Percentiles rank a stretch among this genome's conserved stretches.
Conservation (phyloP, 768 basidiomycete species). For the Leccinum variicolor region DNA sequence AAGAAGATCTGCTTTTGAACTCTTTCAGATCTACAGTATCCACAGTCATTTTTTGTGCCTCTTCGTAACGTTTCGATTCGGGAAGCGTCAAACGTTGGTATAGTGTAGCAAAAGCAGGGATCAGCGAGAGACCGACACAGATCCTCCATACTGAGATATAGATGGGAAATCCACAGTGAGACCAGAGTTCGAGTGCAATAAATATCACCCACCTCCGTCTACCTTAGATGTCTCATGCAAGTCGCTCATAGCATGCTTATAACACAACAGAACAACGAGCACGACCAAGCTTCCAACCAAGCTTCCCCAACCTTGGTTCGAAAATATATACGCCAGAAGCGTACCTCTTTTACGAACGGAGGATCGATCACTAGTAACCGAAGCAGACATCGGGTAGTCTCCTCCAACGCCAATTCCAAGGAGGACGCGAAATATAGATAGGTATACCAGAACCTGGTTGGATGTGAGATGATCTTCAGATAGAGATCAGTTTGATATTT, state of each 20-base stretch:
- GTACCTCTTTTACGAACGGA: constrained; percentile 65
- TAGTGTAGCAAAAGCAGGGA: constrained; percentile 72
- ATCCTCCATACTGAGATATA: constrained; percentile 65
- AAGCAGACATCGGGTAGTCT: constrained; percentile 77
- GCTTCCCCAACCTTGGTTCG: constrained; percentile 77
- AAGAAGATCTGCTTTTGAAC: constrained; percentile 16
- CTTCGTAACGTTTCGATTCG: constrained; percentile 57
- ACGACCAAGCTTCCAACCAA: constrained; percentile 60
- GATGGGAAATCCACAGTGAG: not conserved
- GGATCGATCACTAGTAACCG: constrained; percentile 63
- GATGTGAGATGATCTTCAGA: constrained; percentile 50
- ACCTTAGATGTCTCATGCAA: constrained; percentile 58
- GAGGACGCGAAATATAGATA: constrained; percentile 64
- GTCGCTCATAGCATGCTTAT: constrained; percentile 60
- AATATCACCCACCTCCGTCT: constrained; percentile 53
- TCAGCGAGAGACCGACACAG: constrained; percentile 65
- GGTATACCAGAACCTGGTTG: constrained; percentile 53
- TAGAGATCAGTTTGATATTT: not conserved
- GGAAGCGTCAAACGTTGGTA: constrained; percentile 75
- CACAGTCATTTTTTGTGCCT: constrained; percentile 32
- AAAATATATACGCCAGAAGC: constrained; percentile 73
- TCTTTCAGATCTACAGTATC: constrained; percentile 33
- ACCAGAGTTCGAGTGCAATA: not conserved
- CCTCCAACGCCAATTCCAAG: constrained; percentile 79
- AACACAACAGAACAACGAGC: constrained; percentile 61